Percentiles rank a stretch among this genome's conserved stretches.
These are phyloP conservation scores for Babesia bigemina DNA, from an alignment of 169 alveolate genomes.

Conservation along the genomic window DNA sequence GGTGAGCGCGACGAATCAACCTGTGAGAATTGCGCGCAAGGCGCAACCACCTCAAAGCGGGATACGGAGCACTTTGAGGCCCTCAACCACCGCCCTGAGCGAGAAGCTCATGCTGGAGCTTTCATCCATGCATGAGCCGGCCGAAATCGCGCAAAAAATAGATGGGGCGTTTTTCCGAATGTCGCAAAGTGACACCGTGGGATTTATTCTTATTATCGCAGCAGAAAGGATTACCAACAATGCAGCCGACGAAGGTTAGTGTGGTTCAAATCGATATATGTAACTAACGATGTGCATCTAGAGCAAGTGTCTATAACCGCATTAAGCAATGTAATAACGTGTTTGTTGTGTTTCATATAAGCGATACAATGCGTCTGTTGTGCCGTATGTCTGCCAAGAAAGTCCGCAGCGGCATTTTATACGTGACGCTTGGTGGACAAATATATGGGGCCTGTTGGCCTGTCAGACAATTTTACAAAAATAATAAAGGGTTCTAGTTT, in stretches of 20 bases:
- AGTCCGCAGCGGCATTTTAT: too few relatives aligned
- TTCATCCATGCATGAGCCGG: constrained; percentile 25
- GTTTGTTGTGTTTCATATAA: too few relatives aligned
- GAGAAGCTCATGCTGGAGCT: constrained; percentile 24
- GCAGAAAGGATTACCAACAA: constrained; percentile 1
- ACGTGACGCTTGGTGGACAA: too few relatives aligned
- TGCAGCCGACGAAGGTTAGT: constrained; percentile 1
- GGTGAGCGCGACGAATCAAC: neutral
- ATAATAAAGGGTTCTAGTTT: too few relatives aligned
- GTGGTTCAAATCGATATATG: neutral
- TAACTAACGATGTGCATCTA: too few relatives aligned
- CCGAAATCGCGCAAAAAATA: constrained; percentile 7
- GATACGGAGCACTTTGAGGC: constrained; percentile 24
- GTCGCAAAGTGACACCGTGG: constrained; percentile 45
- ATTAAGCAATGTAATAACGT: too few relatives aligned
- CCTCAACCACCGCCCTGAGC: constrained; percentile 7
- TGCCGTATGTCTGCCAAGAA: too few relatives aligned
- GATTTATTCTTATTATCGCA: constrained; percentile 58
- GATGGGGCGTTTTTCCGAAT: constrained; percentile 8
- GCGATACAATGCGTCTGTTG: too few relatives aligned
- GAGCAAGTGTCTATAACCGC: too few relatives aligned
- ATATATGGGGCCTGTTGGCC: too few relatives aligned
- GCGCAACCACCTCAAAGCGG: neutral
- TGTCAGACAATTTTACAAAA: too few relatives aligned
- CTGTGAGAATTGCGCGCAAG: neutral